Conservation (phyloP, 2,329 filamentous ascomycete genomes). For the Fusarium duplospermum region DNA sequence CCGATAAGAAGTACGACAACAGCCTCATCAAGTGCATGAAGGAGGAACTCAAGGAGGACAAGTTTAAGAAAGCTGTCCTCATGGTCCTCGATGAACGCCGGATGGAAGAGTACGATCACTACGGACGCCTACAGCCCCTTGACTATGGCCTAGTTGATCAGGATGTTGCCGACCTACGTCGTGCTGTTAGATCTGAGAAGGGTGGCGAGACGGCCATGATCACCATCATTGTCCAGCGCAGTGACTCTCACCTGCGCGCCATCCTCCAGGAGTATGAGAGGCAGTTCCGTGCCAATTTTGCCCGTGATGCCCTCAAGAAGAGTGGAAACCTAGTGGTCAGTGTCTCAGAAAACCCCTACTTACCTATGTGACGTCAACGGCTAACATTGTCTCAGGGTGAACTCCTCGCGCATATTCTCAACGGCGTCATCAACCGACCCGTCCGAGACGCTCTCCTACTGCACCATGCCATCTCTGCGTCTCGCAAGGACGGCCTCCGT, state of each 20-base stretch:
- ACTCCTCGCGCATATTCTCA: conserved; percentile 92
- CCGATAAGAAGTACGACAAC: conserved; percentile 91
- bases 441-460: conserved; percentile 92
- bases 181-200: conserved; percentile 75
- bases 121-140: conserved; percentile 67
- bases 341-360: conserved; percentile 42
- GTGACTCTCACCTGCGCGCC: conserved; percentile 84
- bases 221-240: conserved; percentile 81
- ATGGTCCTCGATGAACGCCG: conserved; percentile 83
- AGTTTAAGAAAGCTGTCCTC: conserved; percentile 91
- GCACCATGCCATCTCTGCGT: conserved; percentile 86
- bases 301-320: conserved; percentile 86
- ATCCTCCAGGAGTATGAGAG: conserved; percentile 82
- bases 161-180: conserved; percentile 79
- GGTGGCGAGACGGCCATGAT: conserved; percentile 93
- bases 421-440: conserved; percentile 95
- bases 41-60: conserved; percentile 92
- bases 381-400: conserved; percentile 75
- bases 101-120: conserved; percentile 82
- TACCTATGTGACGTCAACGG: not conserved
- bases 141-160: conserved; percentile 72
- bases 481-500: conserved; percentile 76
- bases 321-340: conserved; percentile 92
- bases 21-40: conserved; percentile 87
- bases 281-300: conserved; percentile 83